These are phyloP conservation scores for Setomelanomma holmii DNA, from an alignment of 2,329 filamentous ascomycete genomes.

Conservation along the genomic window DNA sequence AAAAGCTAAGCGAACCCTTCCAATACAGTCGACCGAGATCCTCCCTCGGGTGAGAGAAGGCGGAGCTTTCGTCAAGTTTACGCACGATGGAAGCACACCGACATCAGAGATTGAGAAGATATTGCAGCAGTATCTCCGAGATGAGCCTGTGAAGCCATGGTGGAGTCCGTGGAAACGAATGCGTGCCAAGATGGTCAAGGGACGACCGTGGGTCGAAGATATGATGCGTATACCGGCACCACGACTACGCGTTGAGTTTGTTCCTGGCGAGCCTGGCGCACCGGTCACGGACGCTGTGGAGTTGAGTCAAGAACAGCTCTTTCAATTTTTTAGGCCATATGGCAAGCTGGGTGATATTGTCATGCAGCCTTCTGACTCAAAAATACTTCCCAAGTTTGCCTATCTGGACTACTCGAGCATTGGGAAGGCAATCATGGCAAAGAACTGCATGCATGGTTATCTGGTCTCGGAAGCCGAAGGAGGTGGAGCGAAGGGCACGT, in stretches of 20 bases:
- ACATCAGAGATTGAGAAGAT: conserved; percentile 65
- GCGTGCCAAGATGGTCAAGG: conserved; percentile 75
- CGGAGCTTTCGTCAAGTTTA: conserved; percentile 90
- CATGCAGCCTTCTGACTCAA: conserved; percentile 84
- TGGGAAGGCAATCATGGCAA: conserved; percentile 82
- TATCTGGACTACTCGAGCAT: conserved; percentile 77
- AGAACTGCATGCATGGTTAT: conserved; percentile 90
- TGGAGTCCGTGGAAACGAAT: conserved; percentile 85
- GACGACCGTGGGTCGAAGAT: conserved; percentile 93
- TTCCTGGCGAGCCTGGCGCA: conserved; percentile 73
- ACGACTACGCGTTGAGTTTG: conserved; percentile 82
- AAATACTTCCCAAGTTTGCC: conserved; percentile 80
- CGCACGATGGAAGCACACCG: conserved; percentile 57
- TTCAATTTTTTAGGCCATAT: conserved; percentile 85
- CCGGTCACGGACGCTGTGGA: conserved; percentile 75
- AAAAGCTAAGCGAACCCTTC: conserved; percentile 64
- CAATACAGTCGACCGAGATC: conserved; percentile 79
- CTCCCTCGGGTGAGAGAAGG: conserved; percentile 88
- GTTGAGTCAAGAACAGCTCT: conserved; percentile 84
- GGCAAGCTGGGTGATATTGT: conserved; percentile 89
- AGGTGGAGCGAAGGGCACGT: conserved; percentile 77
- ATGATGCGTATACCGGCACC: conserved; percentile 80
- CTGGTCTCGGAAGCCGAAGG: conserved; percentile 71
- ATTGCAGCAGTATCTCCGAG: conserved; percentile 68
- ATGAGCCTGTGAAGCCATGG: conserved; percentile 82